Evolutionary conservation across 495 filamentous ascomycete genomes (phyloP), one percentile per base, ranked within the genome.

Genomic region (Pyronema omphalodes): DNA sequence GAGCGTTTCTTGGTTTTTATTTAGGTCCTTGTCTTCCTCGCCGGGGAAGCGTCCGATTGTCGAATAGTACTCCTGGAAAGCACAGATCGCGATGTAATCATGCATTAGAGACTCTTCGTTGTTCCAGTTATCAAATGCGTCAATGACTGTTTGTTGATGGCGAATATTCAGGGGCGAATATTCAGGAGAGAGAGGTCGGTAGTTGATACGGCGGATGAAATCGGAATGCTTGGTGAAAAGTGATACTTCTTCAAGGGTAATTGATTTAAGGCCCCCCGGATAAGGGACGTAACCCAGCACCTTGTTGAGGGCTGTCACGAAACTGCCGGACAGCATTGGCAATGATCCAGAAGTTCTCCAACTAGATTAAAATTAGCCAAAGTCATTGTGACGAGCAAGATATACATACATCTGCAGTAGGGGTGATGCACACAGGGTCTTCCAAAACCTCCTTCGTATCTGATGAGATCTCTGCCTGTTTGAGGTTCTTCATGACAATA

Each of bases 191-290:
- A 85, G 68, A 1, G 72, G 67, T 1, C 77, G 68, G 15, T 81
- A 82, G 17, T 77, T 76, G 37, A 96, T 82, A 37, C 93, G 74
- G 69, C 91, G 91, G 60, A 96, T 84, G 64, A 89, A 88, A 53
- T 85, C 85, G 49, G 93, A 86, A 55, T 91, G 88, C 69, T 93
- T 94, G 76, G 91, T 94, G 68, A 95, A 99, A 18, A 82, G 74
- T 57, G 94, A 88, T 47, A 99, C 81, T 61, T 94, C 87, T 51
- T 78, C 78, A 44, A 80, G 76, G 41, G 79, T 70, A 51, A 94
- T 74, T 6, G 53, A 56, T 7, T 49, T 40, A 9, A 67, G 57
- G 7, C 69, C 58, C 46, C 73, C 91, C 93, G 2, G 88, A 83
- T 0, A 99, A 70, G 15, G 91, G 91, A 5, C 96, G 75, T 39